Evolutionary conservation across 352 stramenopile genomes (phyloP).

Genomic region (Peronospora belbahrii): DNA sequence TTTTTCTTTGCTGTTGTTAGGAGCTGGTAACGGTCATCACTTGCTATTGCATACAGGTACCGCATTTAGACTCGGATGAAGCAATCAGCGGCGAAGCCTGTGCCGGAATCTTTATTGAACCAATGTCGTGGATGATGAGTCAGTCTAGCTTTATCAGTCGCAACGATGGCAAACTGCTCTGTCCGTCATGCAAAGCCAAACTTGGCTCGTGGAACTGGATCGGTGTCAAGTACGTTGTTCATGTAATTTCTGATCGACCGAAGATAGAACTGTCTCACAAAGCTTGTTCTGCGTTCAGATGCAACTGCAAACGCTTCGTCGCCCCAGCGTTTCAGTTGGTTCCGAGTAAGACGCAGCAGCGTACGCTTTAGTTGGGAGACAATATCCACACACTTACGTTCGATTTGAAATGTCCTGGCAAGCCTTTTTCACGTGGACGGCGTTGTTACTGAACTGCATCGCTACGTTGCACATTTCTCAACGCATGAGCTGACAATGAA

Average conservation of each 20-base stretch:
- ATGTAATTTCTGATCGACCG: background rate
- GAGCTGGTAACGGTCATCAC: background rate
- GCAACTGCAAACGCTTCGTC: conserved; percentile 49
- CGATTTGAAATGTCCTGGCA: background rate
- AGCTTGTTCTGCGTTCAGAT: conserved; percentile 26
- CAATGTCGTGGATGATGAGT: conserved; percentile 59
- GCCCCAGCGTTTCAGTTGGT: conserved; percentile 53
- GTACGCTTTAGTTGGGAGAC: conserved; percentile 11
- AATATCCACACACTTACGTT: too few relatives aligned
- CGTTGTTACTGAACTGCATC: background rate
- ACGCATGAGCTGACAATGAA: background rate
- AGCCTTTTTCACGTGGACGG: too few relatives aligned
- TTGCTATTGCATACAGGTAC: conserved; percentile 14
- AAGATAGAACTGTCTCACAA: too few relatives aligned
- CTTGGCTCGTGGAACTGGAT: conserved; percentile 75
- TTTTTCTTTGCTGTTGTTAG: background rate
- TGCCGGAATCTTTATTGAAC: conserved; percentile 45
- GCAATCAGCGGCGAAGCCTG: conserved; percentile 5
- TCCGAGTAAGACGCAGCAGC: conserved; percentile 37
- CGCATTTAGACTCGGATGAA: conserved; percentile 7
- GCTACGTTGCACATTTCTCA: background rate
- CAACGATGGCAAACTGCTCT: conserved; percentile 56
- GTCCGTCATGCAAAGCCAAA: conserved; percentile 60
- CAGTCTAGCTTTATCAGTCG: conserved; percentile 17
- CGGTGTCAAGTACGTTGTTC: conserved; percentile 52